Evolutionary conservation across 805 yeast species (phyloP), one percentile per base, ranked within the genome.

Genomic region (Millerago galiae): DNA sequence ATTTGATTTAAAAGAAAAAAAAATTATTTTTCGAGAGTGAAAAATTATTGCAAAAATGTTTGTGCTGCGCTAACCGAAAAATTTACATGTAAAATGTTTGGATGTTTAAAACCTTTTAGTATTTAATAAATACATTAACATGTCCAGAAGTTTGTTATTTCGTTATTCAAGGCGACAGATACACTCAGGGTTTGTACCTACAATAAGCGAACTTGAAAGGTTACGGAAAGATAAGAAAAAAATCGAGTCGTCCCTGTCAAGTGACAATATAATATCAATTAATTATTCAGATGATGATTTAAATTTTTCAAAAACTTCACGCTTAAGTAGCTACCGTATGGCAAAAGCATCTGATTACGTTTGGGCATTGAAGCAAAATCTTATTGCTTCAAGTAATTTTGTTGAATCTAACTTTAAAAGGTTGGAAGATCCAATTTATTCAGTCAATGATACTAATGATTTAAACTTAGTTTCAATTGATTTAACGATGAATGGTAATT

Each of bases 281-380:
- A 11, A n/a, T 13, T 5, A 13, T 29, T 8, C 4, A 6, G 17
- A 13, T 14, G 17, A n/a, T 29, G 24, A 16, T 16, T 3, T 31
- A 12, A 21, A 16, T 7, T 11, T 11, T 10, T 13, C 14, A 12
- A 32, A n/a, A 13, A 18, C 27, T 5, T 35, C 42, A 4, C 21
- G 41, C 12, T 13, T 37, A 2, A 17, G 26, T 8, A 25, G 24
- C 15, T n/a, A 27, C 15, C 35, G 46, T 14, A 26, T 34, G 24
- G 32, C 44, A 3, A 43, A 40, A 15, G 40, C 46, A 5, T 25
- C 44, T 5, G 49, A 46, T 35, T 46, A 42, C 28, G 27, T 35
- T 7, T 46, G 49, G 49, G 28, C 44, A 7, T 36, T 46, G 10
- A 28, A 29, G 4, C 25, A 43, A 21, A 37, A 24, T 15, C 15